Base-by-base conservation (phyloP, 1,139 yeast species). In the Debaryomyces udenii region DNA sequence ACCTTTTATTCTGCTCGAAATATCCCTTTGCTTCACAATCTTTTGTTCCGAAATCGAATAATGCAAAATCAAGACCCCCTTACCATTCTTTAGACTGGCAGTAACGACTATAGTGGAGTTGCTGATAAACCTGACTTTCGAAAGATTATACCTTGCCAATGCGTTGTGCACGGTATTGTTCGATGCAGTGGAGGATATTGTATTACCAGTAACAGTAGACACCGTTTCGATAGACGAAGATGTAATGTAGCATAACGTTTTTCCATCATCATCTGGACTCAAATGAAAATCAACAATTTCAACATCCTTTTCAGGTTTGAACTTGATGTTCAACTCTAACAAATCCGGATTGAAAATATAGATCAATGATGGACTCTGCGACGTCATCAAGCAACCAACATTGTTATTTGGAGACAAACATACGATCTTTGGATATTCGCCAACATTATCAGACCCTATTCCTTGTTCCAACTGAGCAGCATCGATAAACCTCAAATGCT, bases 371-470 rank as follows among this genome's bases (percentile, higher is more conserved):
- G 91, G 90, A 17, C 64, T 61, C 30, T 68, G 68, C 2, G 89
- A 81, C 17, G 88, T 80, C 54, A 85, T 82, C 42, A 83, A 68
- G 10, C 80, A 82, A 2, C 85, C 90, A 6, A 78, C 63, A 1
- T 76, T 55, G 20, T 77, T 80, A 56, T 82, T 80, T 16, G 68
- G 62, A 0, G 87, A 66, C 30, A 85, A 56, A 27, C 70, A 66
- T 9, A 83, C 70, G 26, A 76, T 60, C 55, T 83, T 83, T 31
- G 86, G 84, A 53, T 83, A 83, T 38, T 78, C 83, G 9, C 74
- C 78, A 14, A 29, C 33, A 49, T 66, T 53, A 51, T 67, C 68
- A 11, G 54, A 54, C 15, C 49, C 40, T 33, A 65, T 53, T 13
- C 59, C 63, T 29, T 62, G 68, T 38, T 72, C 77, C 53, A 72